These are phyloP conservation scores for Colletotrichum endophyticum DNA, from an alignment of 2,329 filamentous ascomycete species.

Conservation along the genomic window DNA sequence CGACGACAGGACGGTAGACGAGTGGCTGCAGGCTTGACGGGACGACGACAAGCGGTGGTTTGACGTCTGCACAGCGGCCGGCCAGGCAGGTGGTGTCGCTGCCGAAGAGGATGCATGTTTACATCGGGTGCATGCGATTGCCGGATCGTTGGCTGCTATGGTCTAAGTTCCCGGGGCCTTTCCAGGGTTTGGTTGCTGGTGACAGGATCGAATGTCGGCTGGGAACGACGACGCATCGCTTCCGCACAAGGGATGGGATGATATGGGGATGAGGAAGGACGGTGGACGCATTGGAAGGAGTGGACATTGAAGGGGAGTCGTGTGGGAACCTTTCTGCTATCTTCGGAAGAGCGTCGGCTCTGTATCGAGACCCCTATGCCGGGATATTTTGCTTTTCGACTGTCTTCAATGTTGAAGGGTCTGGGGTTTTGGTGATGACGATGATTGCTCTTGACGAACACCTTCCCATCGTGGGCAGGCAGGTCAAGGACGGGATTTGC, in stretches of 20 bases:
- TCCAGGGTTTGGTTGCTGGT: not conserved
- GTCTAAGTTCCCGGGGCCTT: not conserved
- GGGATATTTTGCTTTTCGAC: not conserved
- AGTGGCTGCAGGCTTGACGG: not conserved
- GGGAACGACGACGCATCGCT: not conserved
- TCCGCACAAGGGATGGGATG: not conserved
- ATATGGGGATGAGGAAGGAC: not conserved
- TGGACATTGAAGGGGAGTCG: not conserved
- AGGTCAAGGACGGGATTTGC: not conserved
- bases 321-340: not conserved
- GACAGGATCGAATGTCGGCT: not conserved
- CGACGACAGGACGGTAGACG: not conserved
- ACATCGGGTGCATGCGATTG: slow-evolving; percentile 8
- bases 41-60: not conserved
- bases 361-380: not conserved
- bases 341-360: not conserved
- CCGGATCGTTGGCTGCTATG: slow-evolving; percentile 2
- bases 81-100: not conserved
- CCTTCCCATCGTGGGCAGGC: not conserved
- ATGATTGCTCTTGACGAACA: not conserved
- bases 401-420: slow-evolving; percentile 11
- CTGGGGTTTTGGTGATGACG: not conserved
- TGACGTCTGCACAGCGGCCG: not conserved
- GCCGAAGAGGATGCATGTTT: not conserved
- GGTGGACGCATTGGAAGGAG: not conserved